A percentile compares a stretch with the other conserved stretches of the same genome.
Evolutionary conservation across 352 stramenopile genomes (phyloP).

Genomic region (Elongisporangium senticosum): DNA sequence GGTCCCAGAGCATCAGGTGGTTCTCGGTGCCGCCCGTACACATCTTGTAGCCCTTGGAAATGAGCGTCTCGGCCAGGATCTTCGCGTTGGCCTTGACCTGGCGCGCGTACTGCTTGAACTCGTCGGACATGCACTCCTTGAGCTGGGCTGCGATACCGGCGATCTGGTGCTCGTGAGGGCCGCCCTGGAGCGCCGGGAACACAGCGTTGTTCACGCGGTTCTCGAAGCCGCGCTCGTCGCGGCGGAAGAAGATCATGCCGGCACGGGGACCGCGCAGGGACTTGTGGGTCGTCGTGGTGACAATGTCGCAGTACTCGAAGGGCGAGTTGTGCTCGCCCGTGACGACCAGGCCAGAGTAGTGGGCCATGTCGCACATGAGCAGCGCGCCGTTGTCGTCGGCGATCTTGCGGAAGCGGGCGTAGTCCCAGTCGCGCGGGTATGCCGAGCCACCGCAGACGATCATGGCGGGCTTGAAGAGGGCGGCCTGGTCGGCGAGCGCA

Average conservation of each 20-base stretch:
- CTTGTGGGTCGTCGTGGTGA: conserved; percentile 99
- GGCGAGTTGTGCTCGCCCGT: conserved; percentile 92
- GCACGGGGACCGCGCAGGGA: conserved; percentile 95
- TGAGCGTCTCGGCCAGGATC: conserved; percentile 89
- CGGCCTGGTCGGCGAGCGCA: conserved; percentile 90
- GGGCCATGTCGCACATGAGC: conserved; percentile 99
- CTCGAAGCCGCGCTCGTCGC: conserved; percentile 93
- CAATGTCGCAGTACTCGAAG: conserved; percentile 98
- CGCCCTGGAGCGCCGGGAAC: conserved; percentile 97
- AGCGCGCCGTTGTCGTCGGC: conserved; percentile 96
- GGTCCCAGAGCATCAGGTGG: conserved; percentile 98
- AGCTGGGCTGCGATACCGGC: conserved; percentile 97
- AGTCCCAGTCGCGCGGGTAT: conserved; percentile 99
- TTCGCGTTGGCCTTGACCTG: conserved; percentile 95
- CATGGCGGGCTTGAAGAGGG: conserved; percentile 97
- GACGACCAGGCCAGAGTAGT: conserved; percentile 97
- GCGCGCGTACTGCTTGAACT: conserved; percentile 96
- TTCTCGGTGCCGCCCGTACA: conserved; percentile 98
- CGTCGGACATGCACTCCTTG: conserved; percentile 94
- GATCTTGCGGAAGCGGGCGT: conserved; percentile 95
- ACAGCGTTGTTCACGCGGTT: conserved; percentile 97
- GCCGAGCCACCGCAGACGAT: conserved; percentile 97
- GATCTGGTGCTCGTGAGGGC: conserved; percentile 98
- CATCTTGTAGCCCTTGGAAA: conserved; percentile 93
- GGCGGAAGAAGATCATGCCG: conserved; percentile 99